Percentiles rank a stretch among this genome's conserved stretches.
Evolutionary conservation across 2,329 filamentous ascomycete species (phyloP).

Genomic region (Aspergillus jensenii): DNA sequence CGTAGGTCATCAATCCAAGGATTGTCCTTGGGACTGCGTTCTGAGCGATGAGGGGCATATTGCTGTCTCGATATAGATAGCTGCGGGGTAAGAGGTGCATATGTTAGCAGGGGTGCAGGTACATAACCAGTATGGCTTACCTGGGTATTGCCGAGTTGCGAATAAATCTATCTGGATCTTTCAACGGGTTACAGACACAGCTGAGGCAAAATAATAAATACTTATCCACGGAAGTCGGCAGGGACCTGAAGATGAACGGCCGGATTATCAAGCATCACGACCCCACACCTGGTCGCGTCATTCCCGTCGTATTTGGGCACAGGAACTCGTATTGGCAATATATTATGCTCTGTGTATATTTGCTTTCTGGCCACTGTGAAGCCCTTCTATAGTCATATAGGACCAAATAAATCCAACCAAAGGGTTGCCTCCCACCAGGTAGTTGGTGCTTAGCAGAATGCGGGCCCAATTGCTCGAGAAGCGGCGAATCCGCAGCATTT

Average conservation of each 20-base stretch:
- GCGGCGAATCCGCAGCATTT: background rate
- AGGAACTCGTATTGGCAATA: background rate
- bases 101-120: background rate
- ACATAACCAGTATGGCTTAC: background rate
- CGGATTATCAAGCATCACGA: slow-evolving; percentile 1
- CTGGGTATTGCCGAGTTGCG: background rate
- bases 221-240: too few relatives aligned
- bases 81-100: slow-evolving; percentile 3
- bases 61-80: background rate
- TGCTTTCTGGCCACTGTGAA: background rate
- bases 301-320: background rate
- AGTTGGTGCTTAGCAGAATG: background rate
- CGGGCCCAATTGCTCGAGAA: background rate
- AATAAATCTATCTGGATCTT: background rate
- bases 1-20: slow-evolving; percentile 85
- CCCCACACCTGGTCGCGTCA: slow-evolving; percentile 5
- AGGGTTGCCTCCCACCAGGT: background rate
- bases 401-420: background rate
- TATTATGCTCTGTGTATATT: background rate
- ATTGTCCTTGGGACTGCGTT: slow-evolving; percentile 66
- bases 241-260: background rate
- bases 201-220: background rate
- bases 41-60: slow-evolving; percentile 40
- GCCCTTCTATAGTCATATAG: background rate
- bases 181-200: background rate